Conservation (phyloP, 2,329 filamentous ascomycete species). For the Monilinia aucupariae region DNA sequence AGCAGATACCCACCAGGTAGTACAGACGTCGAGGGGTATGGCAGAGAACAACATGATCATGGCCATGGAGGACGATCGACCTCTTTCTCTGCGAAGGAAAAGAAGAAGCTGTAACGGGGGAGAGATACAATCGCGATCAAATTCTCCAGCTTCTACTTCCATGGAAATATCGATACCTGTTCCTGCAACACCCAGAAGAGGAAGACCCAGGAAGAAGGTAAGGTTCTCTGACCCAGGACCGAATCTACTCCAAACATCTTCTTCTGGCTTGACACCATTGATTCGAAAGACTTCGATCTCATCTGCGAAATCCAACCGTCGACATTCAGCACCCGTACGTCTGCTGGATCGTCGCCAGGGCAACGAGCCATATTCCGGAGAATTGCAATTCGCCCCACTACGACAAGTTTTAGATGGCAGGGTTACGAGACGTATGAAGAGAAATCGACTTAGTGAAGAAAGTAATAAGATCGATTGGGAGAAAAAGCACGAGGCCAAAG, state of each 20-base stretch:
- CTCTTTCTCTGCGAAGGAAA: slow-evolving; percentile 51
- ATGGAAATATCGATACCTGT: slow-evolving; percentile 32
- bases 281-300: slow-evolving; percentile 47
- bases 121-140: slow-evolving; percentile 19
- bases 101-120: slow-evolving; percentile 41
- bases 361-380: slow-evolving; percentile 34
- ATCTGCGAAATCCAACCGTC: slow-evolving; percentile 39
- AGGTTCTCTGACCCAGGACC: slow-evolving; percentile 56
- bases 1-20: too few relatives aligned
- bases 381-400: slow-evolving; percentile 45
- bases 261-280: slow-evolving; percentile 54
- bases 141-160: slow-evolving; percentile 23
- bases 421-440: slow-evolving; percentile 51
- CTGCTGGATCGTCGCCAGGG: slow-evolving; percentile 26
- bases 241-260: slow-evolving; percentile 34
- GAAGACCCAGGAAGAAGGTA: slow-evolving; percentile 44
- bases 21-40: neutral
- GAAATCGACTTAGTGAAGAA: slow-evolving; percentile 54
- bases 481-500: slow-evolving; percentile 39
- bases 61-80: slow-evolving; percentile 41
- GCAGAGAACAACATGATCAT: slow-evolving; percentile 26
- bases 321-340: slow-evolving; percentile 42
- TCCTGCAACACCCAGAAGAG: slow-evolving; percentile 28
- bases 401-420: slow-evolving; percentile 53
- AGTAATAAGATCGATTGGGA: slow-evolving; percentile 49